phyloP scores from a whole-genome alignment of 805 yeast species.

The Nakazawaea sp. region DNA sequence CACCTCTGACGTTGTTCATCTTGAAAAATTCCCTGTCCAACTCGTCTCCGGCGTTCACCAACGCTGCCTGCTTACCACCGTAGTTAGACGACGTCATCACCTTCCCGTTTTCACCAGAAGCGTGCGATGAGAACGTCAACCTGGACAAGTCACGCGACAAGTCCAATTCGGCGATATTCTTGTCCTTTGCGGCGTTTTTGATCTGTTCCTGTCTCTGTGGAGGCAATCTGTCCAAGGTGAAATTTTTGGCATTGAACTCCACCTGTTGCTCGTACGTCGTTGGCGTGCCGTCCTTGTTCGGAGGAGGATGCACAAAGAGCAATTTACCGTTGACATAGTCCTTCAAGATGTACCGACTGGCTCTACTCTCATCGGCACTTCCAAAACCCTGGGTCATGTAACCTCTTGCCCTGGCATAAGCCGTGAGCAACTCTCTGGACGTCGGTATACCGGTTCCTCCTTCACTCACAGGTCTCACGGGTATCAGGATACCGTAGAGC shows the following conservation, averaged over 20 bases:
- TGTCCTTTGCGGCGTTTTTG: constrained; percentile 51
- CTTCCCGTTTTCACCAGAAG: constrained; percentile 34
- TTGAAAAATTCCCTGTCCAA: constrained; percentile 82
- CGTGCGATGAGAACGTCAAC: constrained; percentile 77
- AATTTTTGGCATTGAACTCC: constrained; percentile 71
- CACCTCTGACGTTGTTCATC: constrained; percentile 58
- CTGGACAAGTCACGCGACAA: constrained; percentile 62
- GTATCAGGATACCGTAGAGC: constrained; percentile 86
- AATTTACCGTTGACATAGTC: constrained; percentile 94
- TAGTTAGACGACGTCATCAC: constrained; percentile 51
- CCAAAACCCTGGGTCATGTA: constrained; percentile 97
- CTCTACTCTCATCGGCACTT: constrained; percentile 92
- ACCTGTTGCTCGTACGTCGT: constrained; percentile 43
- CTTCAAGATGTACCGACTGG: constrained; percentile 85
- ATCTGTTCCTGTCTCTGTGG: constrained; percentile 71
- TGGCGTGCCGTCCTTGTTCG: constrained; percentile 53
- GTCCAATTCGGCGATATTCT: constrained; percentile 51
- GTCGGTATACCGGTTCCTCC: constrained; percentile 90
- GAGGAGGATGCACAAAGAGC: constrained; percentile 84
- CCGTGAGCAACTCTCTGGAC: constrained; percentile 79
- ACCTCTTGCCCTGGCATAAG: constrained; percentile 96
- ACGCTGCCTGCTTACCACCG: constrained; percentile 80
- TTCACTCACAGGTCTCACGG: constrained; percentile 66
- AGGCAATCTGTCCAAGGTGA: constrained; percentile 58
- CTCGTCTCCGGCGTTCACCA: constrained; percentile 72